Evolutionary conservation across 768 basidiomycete species (phyloP).

Genomic region (Hemileccinum rubropunctum): DNA sequence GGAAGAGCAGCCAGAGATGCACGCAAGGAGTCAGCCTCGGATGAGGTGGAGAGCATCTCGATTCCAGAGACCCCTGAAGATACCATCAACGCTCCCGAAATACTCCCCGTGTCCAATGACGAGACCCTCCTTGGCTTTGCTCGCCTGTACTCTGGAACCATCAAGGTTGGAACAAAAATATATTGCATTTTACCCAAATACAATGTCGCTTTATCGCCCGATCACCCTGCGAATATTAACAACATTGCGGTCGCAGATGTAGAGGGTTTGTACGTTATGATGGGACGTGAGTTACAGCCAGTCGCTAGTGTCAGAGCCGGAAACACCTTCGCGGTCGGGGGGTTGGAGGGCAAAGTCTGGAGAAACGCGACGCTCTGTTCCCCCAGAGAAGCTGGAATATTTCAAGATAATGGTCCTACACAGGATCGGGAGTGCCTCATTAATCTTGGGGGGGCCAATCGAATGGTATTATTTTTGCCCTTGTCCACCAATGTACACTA

Average conservation of each 20-base stretch:
- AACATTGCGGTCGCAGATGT: conserved; percentile 62
- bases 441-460: conserved; percentile 74
- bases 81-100: not conserved
- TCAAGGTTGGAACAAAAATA: conserved; percentile 60
- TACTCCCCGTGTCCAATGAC: conserved; percentile 3
- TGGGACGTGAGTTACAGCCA: conserved; percentile 91
- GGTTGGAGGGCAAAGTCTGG: conserved; percentile 87
- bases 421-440: conserved; percentile 55
- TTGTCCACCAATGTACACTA: not conserved
- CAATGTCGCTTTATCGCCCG: conserved; percentile 55
- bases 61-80: conserved; percentile 4
- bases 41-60: conserved; percentile 13
- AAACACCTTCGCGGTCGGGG: conserved; percentile 90
- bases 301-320: conserved; percentile 85
- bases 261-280: conserved; percentile 89
- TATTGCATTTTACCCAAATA: conserved; percentile 89
- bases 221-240: conserved; percentile 65
- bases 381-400: conserved; percentile 46
- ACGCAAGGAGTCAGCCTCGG: conserved; percentile 33
- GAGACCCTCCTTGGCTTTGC: conserved; percentile 92
- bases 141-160: conserved; percentile 86
- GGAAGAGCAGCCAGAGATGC: conserved; percentile 55
- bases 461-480: conserved; percentile 43
- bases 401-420: conserved; percentile 28
- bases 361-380: conserved; percentile 88